A percentile compares a stretch with the other conserved stretches of the same genome.
These are phyloP conservation scores for Quercus alba DNA, from an alignment of 306 rosid species.

Conservation along the genomic window DNA sequence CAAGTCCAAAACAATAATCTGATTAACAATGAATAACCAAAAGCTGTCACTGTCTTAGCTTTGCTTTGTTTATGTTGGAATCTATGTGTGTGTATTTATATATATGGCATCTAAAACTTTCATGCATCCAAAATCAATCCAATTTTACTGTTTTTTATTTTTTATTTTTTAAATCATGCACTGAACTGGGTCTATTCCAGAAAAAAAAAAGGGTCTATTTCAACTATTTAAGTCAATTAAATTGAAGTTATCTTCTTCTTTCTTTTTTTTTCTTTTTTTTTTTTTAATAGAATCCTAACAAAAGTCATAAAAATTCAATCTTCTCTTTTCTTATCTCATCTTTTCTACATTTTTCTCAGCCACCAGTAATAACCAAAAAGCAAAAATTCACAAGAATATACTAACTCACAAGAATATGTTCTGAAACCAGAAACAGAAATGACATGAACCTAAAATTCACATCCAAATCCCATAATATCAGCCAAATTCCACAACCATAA, in stretches of 20 bases:
- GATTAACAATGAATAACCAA: not conserved
- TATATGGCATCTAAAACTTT: not conserved
- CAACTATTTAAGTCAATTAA: not conserved
- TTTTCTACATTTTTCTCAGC: slow-evolving; percentile 5
- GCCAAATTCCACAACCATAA: slow-evolving; percentile 36
- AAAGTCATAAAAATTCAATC: not conserved
- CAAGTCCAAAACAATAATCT: not conserved
- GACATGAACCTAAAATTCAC: slow-evolving; percentile 14
- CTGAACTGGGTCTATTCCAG: not conserved
- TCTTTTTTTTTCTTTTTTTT: not conserved
- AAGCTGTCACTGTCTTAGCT: not conserved
- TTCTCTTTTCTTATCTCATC: not conserved
- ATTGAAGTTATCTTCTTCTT: not conserved
- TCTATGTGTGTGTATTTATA: not conserved
- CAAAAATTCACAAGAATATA: slow-evolving; percentile 11
- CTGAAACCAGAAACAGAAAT: slow-evolving; percentile 9
- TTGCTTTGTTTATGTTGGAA: not conserved
- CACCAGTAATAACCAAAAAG: slow-evolving; percentile 8
- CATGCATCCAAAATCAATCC: slow-evolving; percentile 6
- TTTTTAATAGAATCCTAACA: not conserved
- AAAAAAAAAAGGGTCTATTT: no score
- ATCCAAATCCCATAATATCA: slow-evolving; percentile 22
- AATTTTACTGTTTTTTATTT: no score
- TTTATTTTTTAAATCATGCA: not conserved
- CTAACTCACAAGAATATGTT: slow-evolving; percentile 15